Base-by-base conservation (phyloP, 371 early-diverging fungal species). In the Dichotomocladium elegans region DNA sequence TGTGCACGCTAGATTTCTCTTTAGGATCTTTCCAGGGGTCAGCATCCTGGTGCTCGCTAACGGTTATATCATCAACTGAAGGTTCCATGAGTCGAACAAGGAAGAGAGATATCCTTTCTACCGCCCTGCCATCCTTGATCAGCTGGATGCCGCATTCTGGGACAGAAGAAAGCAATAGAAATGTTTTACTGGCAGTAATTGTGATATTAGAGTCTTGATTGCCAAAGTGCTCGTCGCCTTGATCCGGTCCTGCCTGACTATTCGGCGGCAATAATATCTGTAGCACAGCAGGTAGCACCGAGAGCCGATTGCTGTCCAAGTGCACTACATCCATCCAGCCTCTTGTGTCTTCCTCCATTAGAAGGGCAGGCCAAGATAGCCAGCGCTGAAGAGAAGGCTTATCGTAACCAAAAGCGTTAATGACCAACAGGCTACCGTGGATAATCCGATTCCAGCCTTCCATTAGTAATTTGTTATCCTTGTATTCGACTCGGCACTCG, bases 401-500 rank as follows among this genome's bases (percentile, higher is more conserved):
- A 29, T 67, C 68, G 15, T 57, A 71, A 17, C 59, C 58, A 27
- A 64, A 71, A 2, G 63, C 57, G 9, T 49, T 43, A 3, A 63
- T 48, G 4, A 71, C 60, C 14, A 57, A 25, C n/a, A 71, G 31
- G 54, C 63, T 63, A 6, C 63, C 47, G 9, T 43, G 28, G 7
- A 71, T 54, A 1, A 71, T 25, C n/a, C 49, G 43, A 26, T 55
- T 53, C 60, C 68, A 71, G 0, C 58, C 57, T 2, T 30, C 15
- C 51, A 45, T 35, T 35, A 44, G 11, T 34, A 2, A 14, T n/a
- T 35, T 19, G 10, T 31, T 48, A n/a, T 35, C 24, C 12, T 29
- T 6, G 21, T 14, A 34, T 35, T 7, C 14, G 35, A 5, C 12
- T 21, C 29, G 24, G 1, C 30, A 40, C 7, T 33, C 31, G 4